Evolutionary conservation across 108 stramenopile genomes (phyloP), one percentile per base, ranked within the genome.

Genomic region (Parietichytrium sp.): DNA sequence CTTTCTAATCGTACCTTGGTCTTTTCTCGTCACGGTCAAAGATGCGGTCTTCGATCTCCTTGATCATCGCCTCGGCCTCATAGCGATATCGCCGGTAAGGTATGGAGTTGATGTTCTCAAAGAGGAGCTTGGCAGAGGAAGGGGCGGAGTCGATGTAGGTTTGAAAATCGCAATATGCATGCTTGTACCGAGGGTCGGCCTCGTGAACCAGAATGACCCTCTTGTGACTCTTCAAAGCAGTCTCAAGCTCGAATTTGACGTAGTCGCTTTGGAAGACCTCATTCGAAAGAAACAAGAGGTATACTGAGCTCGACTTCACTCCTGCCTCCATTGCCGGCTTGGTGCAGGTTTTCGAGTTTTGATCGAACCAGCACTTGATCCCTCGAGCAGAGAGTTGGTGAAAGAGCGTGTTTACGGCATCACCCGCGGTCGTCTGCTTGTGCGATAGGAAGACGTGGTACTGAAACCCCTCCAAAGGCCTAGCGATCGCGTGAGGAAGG

Each of bases 241-340:
- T 72, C 61, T 72, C 38, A 12, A 72, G 61, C 61, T 72, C 61
- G 20, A 72, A 72, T 15, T 36, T 45, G 42, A 72, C 61, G 61
- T 72, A 72, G 7, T 8, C 61, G 13, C 38, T 45, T 16, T 25
- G 10, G 25, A 72, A 72, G 42, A 72, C 61, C 36, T 3, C 61
- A 25, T 42, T 33, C 10, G 61, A 72, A 27, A 72, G 61, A 72
- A 72, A 72, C 0, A 72, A 42, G 38, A 72, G 45, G 45, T 45
- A 72, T n/a, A 23, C 10, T 6, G 61, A 72, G 38, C 38, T n/a
- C 23, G 18, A 2, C 61, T 45, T 72, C 23, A 72, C 61, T 10
- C 61, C 61, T 72, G 36, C 61, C 33, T 72, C 61, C 61, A 72
- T 72, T n/a, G 61, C 10, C 10, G 61, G 61, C 42, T 72, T 72